Evolutionary conservation across 257 asterid species (phyloP).

Genomic region (Solanum bulbocastanum): DNA sequence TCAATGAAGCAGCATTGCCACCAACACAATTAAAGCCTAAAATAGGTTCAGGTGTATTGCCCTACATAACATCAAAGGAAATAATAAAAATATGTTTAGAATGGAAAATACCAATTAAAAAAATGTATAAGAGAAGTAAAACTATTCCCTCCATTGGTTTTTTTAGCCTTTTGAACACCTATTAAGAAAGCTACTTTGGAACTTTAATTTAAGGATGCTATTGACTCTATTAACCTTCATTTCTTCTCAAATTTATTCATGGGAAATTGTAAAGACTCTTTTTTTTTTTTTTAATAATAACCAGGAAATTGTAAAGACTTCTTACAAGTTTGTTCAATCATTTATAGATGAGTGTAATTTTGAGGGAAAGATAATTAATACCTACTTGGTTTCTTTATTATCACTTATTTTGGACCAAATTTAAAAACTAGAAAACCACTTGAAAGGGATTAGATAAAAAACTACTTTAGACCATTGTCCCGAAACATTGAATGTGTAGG

Average conservation of each 20-base stretch:
- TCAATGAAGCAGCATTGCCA: slow-evolving; percentile 83
- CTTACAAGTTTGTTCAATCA: background rate
- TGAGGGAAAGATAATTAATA: background rate
- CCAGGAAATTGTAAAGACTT: background rate
- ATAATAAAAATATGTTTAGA: background rate
- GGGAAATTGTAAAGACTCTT: background rate
- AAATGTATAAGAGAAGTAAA: background rate
- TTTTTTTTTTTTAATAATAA: too few relatives aligned
- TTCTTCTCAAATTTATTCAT: background rate
- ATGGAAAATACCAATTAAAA: background rate
- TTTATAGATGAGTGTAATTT: background rate
- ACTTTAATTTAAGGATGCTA: background rate
- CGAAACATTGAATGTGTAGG: background rate
- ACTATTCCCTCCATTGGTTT: background rate
- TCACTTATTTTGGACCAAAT: background rate
- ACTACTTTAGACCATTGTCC: background rate
- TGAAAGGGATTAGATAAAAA: background rate
- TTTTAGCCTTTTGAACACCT: background rate
- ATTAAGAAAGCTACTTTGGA: background rate
- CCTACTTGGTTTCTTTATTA: background rate
- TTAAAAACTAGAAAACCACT: background rate
- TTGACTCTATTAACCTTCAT: background rate
- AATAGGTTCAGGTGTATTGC: slow-evolving; percentile 66
- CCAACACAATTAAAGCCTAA: slow-evolving; percentile 94
- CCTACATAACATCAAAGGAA: slow-evolving; percentile 26